Conservation (phyloP, 805 yeast species). For the Zygosaccharomyces lentus region DNA sequence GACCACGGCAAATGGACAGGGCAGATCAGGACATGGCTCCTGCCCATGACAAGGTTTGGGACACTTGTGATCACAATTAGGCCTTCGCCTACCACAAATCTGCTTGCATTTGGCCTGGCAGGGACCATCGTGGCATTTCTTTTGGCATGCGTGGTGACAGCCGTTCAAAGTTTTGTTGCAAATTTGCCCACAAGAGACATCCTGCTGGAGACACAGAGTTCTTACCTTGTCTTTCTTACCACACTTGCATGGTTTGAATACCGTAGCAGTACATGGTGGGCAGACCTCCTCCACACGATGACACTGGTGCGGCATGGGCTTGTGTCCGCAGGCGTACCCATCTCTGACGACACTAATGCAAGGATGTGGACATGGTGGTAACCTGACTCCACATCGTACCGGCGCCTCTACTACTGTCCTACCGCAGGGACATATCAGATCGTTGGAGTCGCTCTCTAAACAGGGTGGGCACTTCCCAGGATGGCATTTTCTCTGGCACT, state of each 20-base stretch:
- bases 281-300: slow-evolving; percentile 63
- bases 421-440: slow-evolving; percentile 77
- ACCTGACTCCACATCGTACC: slow-evolving; percentile 71
- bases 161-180: slow-evolving; percentile 51
- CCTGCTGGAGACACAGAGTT: slow-evolving; percentile 64
- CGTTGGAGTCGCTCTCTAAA: slow-evolving; percentile 74
- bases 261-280: slow-evolving; percentile 69
- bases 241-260: slow-evolving; percentile 58
- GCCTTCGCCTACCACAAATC: slow-evolving; percentile 50
- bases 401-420: slow-evolving; percentile 75
- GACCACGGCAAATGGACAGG: slow-evolving; percentile 49
- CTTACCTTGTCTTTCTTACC: slow-evolving; percentile 47
- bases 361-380: slow-evolving; percentile 61
- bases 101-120: slow-evolving; percentile 59
- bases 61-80: slow-evolving; percentile 67
- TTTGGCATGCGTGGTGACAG: slow-evolving; percentile 51
- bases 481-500: slow-evolving; percentile 70
- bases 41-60: slow-evolving; percentile 60
- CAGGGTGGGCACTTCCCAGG: slow-evolving; percentile 78
- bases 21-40: slow-evolving; percentile 47
- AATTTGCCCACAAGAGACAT: slow-evolving; percentile 62
- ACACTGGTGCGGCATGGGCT: slow-evolving; percentile 65
- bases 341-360: slow-evolving; percentile 47
- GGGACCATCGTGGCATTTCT: slow-evolving; percentile 56
- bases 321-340: slow-evolving; percentile 61